These are phyloP conservation scores for Lolium perenne DNA, from an alignment of 176 grass and related monocot species.

Conservation along the genomic window DNA sequence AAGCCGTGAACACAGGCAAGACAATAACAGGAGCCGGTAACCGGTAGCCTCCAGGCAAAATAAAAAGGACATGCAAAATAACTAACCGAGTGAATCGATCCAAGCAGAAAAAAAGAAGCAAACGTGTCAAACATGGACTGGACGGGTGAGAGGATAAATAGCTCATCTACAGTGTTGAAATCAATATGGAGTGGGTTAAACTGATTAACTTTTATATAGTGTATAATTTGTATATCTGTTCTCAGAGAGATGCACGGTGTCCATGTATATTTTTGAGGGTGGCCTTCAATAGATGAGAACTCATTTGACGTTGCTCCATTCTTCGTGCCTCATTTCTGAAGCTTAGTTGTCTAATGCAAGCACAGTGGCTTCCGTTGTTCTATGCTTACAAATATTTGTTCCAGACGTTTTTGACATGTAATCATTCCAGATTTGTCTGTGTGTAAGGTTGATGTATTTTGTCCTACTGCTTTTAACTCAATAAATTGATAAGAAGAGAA, in stretches of 20 bases:
- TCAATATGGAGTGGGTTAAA: no score
- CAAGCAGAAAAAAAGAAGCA: no score
- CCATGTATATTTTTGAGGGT: not conserved
- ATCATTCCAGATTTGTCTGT: not conserved
- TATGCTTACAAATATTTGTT: not conserved
- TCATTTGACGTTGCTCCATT: not conserved
- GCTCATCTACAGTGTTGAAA: no score
- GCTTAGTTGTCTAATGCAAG: not conserved
- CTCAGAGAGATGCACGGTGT: not conserved
- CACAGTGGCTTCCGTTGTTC: no score
- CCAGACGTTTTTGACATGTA: not conserved
- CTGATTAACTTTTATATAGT: no score
- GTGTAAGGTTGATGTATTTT: not conserved
- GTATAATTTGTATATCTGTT: not conserved
- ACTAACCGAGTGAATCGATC: no score
- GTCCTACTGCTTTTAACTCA: not conserved
- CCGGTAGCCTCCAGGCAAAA: no score
- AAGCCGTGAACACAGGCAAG: no score
- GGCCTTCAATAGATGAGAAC: slow-evolving; percentile 1
- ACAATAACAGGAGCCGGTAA: no score
- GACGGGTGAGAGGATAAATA: no score
- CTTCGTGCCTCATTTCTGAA: not conserved
- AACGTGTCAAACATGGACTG: no score
- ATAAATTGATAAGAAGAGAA: not conserved
- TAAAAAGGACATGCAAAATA: no score